Evolutionary conservation across 345 rosid genomes (phyloP), one percentile per base, ranked within the genome.

Genomic region (Bruguiera sexangula): DNA sequence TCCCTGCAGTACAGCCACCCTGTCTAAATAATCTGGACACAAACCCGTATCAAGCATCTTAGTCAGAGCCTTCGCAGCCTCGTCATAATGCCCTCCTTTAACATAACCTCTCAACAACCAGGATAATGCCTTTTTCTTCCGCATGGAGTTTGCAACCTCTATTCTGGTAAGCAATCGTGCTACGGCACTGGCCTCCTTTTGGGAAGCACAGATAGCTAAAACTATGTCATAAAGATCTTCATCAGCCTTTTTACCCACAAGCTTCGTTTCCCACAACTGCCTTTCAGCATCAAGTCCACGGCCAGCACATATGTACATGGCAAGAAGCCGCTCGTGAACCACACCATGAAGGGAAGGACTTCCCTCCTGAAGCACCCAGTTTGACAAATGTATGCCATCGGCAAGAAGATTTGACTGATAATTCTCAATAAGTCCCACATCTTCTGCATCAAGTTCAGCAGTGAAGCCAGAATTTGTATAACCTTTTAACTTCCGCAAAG

Each of bases 181-280:
- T 68, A 93, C 67, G 0, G 96, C 86, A 15, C 22, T 76, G 6
- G 46, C 72, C 80, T 91, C 93, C 56, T 82, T 89, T 76, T 87
- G 90, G 8, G 94, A 93, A 70, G 94, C 97, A 60, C 98, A 93
- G 60, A 93, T 89, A 0, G 96, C 97, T 75, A 93, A 77, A 62
- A 93, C 94, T 55, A 89, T 85, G 76, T 91, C 94, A 34, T 88
- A 84, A 36, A 93, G 94, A 31, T 89, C 94, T 46, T 73, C 76
- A 67, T 91, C 98, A 8, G 96, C 90, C 74, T 93, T 92, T 74
- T 76, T 89, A 58, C 98, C 98, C 7, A 78, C 85, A 48, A 93
- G 83, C 71, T 89, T 93, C 96, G 89, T 91, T 77, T 91, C 82
- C 98, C 98, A 93, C 31, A 93, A 81, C 76, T 93, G 92, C 69